Evolutionary conservation across 2,329 filamentous ascomycete genomes (phyloP).

Genomic region (Lasiodiplodia gonubiensis): DNA sequence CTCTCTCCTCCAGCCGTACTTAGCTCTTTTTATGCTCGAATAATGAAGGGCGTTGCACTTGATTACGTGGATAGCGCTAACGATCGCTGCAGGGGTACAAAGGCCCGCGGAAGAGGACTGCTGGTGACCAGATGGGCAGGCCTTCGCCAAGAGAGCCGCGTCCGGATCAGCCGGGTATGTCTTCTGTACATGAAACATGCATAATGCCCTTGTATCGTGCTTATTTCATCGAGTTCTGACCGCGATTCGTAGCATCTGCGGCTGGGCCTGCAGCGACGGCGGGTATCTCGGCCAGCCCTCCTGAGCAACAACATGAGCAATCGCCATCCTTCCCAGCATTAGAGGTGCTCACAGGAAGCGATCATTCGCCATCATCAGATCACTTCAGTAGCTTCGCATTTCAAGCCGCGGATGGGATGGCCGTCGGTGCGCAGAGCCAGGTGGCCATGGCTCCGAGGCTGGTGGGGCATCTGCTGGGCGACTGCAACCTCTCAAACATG

Average conservation of each 20-base stretch:
- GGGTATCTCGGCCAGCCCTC: background rate
- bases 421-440: background rate
- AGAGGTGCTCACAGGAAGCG: constrained; percentile 6
- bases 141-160: constrained; percentile 1
- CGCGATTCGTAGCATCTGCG: background rate
- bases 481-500: background rate
- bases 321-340: constrained; percentile 12
- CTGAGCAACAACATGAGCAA: background rate
- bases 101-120: constrained; percentile 25
- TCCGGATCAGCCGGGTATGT: constrained; percentile 3
- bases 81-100: constrained; percentile 25
- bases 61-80: constrained; percentile 7
- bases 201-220: too few relatives aligned
- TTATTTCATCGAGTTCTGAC: background rate
- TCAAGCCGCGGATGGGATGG: background rate
- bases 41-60: constrained; percentile 1
- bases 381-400: background rate
- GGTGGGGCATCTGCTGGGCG: background rate
- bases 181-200: background rate
- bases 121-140: constrained; percentile 15
- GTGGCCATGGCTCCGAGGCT: constrained; percentile 1
- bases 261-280: background rate
- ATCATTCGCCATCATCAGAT: background rate
- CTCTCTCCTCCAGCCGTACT: background rate
- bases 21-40: constrained; percentile 34